Base-by-base conservation (phyloP, 208 protist genomes). In the Crithidia brevicula region DNA sequence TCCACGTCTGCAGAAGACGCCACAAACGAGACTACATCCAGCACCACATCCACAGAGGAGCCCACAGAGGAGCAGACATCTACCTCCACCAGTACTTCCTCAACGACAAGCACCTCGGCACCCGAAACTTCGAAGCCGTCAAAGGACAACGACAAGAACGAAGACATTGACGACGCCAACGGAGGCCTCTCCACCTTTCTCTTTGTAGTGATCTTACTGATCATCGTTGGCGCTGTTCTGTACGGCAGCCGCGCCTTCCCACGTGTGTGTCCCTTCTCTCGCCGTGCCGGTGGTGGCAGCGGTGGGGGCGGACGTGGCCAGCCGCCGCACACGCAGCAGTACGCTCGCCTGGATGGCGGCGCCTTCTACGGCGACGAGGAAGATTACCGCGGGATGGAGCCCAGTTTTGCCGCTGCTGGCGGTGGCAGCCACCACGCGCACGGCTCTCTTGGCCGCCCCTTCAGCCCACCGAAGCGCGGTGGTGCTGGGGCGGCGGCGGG, bases 361-460 rank as follows among this genome's bases (percentile, higher is more conserved):
- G 50, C 33, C 40, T 52, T 54, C 46, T 22, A 33, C 53, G 42
- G 46, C 4, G 65, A 71, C 30, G 53, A 67, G 4, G 52, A 58
- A 0, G 49, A 43, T 20, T 52, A 57, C 56, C 46, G 30, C 22
- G 23, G 33, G 6, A 56, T 62, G 56, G 36, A 62, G 27, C 54
- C 36, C 34, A 38, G 31, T 18, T 38, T 6, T 34, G 53, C 33
- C 4, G 52, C 28, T 1, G 30, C 5, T 10, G 30, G 6, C 1
- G 28, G 28, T 9, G 31, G 22, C 11, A 30, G 50, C n/a, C 28
- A 15, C 13, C 20, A 36, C 28, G 50, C 11, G 7, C 20, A 8
- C 20, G 7, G 13, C 9, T 20, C 46, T 18, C 46, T 51, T 7
- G 15, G 36, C n/a, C 52, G 33, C 23, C 4, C 31, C 6, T 58